phyloP scores from a whole-genome alignment of 2,329 filamentous ascomycete species.

The Arachnomyces sp. region DNA sequence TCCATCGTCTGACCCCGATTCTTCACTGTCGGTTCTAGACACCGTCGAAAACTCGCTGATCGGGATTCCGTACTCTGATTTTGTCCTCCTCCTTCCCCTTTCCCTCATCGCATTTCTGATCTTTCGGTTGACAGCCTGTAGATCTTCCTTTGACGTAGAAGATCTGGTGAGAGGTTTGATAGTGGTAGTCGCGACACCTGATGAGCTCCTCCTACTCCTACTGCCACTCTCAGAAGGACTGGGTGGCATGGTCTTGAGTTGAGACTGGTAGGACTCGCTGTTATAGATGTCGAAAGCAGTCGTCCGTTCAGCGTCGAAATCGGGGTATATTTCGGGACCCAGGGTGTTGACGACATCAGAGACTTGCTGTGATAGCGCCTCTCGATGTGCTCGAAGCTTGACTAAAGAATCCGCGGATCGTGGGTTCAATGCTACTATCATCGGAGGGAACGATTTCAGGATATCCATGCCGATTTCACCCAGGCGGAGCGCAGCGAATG shows the following conservation, averaged over 20 bases:
- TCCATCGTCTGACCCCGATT: slow-evolving; percentile 4
- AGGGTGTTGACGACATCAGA: slow-evolving; percentile 78
- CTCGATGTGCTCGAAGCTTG: slow-evolving; percentile 58
- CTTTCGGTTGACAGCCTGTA: slow-evolving; percentile 39
- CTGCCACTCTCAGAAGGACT: slow-evolving; percentile 5
- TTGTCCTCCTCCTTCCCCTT: slow-evolving; percentile 49
- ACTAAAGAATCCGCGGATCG: slow-evolving; percentile 66
- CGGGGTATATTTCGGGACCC: slow-evolving; percentile 78
- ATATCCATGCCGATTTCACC: slow-evolving; percentile 90
- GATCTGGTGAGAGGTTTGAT: slow-evolving; percentile 4
- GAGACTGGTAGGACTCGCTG: slow-evolving; percentile 14
- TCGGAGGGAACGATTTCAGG: slow-evolving; percentile 71
- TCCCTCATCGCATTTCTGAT: slow-evolving; percentile 68
- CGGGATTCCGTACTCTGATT: slow-evolving; percentile 7
- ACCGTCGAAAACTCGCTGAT: too few species aligned
- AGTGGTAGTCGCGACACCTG: background rate
- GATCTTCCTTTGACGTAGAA: slow-evolving; percentile 3
- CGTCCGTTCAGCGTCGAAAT: slow-evolving; percentile 61
- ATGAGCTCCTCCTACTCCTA: slow-evolving; percentile 2
- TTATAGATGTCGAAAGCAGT: slow-evolving; percentile 40
- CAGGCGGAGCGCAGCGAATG: slow-evolving; percentile 74
- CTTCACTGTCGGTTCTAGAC: slow-evolving; percentile 2
- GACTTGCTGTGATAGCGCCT: slow-evolving; percentile 61
- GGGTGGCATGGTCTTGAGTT: slow-evolving; percentile 9
- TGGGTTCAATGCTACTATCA: slow-evolving; percentile 68